A percentile compares a stretch with the other conserved stretches of the same genome.
Evolutionary conservation across 2,329 filamentous ascomycete genomes (phyloP).

Genomic region (Aschersonia sp.): DNA sequence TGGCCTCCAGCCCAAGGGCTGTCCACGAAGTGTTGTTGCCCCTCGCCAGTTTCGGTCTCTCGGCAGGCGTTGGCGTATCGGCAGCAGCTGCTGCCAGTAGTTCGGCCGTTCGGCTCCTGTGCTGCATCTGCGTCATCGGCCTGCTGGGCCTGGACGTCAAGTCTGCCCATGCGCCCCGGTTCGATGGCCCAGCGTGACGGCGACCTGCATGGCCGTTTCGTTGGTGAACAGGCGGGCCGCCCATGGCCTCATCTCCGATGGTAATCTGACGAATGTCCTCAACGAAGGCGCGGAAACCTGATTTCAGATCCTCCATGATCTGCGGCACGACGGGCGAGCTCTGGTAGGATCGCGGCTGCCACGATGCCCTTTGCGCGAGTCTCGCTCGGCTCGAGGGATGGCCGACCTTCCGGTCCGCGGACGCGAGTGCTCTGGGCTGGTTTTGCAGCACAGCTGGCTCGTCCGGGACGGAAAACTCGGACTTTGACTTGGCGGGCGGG

Average conservation of each 20-base stretch:
- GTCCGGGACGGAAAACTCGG: conserved; percentile 27
- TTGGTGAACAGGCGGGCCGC: conserved; percentile 23
- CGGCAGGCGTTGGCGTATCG: conserved; percentile 16
- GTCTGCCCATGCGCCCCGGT: conserved; percentile 11
- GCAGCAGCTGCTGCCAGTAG: conserved; percentile 16
- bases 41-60: conserved; percentile 23
- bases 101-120: conserved; percentile 27
- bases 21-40: conserved; percentile 47
- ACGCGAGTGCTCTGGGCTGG: conserved; percentile 10
- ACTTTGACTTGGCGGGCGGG: conserved; percentile 44
- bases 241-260: conserved; percentile 81
- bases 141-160: conserved; percentile 32
- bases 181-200: conserved; percentile 2
- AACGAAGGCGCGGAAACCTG: conserved; percentile 86
- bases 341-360: conserved; percentile 38
- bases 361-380: conserved; percentile 42
- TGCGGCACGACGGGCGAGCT: conserved; percentile 45
- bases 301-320: conserved; percentile 76
- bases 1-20: conserved; percentile 38
- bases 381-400: conserved; percentile 20
- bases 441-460: conserved; percentile 15
- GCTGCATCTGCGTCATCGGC: conserved; percentile 19
- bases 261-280: conserved; percentile 93
- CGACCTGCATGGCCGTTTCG: conserved; percentile 6
- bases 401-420: conserved; percentile 16